Evolutionary conservation across 83 land plant genomes (phyloP).

Genomic region (Thuja plicata): DNA sequence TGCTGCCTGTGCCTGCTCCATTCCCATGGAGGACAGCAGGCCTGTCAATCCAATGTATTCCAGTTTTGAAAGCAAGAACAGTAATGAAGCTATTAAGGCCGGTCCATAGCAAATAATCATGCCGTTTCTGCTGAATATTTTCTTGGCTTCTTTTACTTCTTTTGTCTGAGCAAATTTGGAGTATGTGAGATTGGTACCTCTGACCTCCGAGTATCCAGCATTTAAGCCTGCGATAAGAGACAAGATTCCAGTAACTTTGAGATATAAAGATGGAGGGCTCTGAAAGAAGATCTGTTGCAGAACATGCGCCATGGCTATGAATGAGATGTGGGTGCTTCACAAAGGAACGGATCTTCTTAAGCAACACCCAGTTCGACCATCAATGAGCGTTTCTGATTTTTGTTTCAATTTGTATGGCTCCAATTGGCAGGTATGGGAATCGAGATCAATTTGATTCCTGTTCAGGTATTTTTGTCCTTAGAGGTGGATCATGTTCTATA

Average conservation of each 20-base stretch:
- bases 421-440: no score
- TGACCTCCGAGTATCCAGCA: slow-evolving; percentile 19
- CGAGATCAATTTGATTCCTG: no score
- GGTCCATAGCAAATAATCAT: slow-evolving; percentile 42
- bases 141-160: not conserved
- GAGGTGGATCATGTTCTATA: no score
- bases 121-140: slow-evolving; percentile 25
- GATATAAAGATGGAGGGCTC: slow-evolving; percentile 1
- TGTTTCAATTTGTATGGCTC: no score
- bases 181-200: slow-evolving; percentile 29
- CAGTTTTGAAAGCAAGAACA: slow-evolving; percentile 10
- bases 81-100: slow-evolving; percentile 15
- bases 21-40: not conserved
- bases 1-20: not conserved
- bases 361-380: no score
- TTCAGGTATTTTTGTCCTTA: no score
- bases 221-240: not conserved
- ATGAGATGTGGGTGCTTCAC: not conserved
- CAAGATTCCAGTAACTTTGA: not conserved
- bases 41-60: not conserved
- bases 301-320: not conserved
- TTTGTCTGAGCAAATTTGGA: slow-evolving; percentile 27
- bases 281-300: not conserved
- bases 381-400: no score
- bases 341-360: not conserved